Base-by-base conservation (phyloP, 495 filamentous ascomycete genomes). In the Amniculicola lignicola region DNA sequence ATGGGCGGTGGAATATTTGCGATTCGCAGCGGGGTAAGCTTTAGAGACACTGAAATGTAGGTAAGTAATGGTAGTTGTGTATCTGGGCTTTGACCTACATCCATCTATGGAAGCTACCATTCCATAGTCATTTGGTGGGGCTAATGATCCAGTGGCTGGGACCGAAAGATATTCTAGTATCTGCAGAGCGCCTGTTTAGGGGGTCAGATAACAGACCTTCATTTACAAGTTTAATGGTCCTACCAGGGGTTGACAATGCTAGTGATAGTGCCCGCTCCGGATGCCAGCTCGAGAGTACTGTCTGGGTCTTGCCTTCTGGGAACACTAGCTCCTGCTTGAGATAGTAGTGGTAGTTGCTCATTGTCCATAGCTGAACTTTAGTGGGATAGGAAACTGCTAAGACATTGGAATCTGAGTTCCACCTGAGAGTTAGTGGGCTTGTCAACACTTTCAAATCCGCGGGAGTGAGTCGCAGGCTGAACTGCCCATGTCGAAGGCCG, bases 261-360 rank as follows among this genome's bases (percentile, higher is more conserved):
- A 92, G 72, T 16, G 79, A 76, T 45, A 96, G 70, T 5, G 89
- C 70, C 60, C 86, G 87, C 63, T 96, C 93, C 18, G 88, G 83
- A 70, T 97, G 89, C 93, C 93, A 98, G 37, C 25, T 55, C 18
- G 36, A 53, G 22, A 43, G 19, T 11, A 44, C 50, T 15, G 40
- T 49, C 6, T 11, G 4, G 4, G 29, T 9, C 28, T 44, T 10
- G 5, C 4, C 9, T 6, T 24, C 25, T 21, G 58, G 37, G 39
- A 69, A 40, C 3, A 22, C 38, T 16, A 74, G 75, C 65, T 98
- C 93, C 71, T 96, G 92, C 71, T 97, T 98, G n/a, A 97, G 74
- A 66, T 97, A 97, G 77, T 90, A 97, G 64, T 98, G 88, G 64
- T 98, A 98, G 67, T 98, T 98, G 7, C 90, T 87, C 76, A 86